These are phyloP conservation scores for Euphorbia peplus DNA, from an alignment of 345 rosid genomes.

Conservation along the genomic window DNA sequence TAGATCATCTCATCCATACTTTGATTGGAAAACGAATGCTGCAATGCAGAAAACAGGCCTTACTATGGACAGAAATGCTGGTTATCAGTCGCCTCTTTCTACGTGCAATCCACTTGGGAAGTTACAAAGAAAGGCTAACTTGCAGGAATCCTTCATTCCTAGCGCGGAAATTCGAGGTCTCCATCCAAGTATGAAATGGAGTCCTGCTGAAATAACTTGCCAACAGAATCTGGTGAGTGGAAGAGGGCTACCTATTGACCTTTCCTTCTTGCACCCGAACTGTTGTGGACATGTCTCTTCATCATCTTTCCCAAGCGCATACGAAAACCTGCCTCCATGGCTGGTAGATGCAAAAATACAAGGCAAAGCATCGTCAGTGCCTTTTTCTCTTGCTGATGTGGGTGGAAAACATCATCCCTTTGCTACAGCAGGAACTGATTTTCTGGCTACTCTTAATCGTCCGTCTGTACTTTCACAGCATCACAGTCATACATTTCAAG, in stretches of 20 bases:
- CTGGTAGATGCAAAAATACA: constrained; percentile 24
- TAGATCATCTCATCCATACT: constrained; percentile 31
- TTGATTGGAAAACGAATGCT: constrained; percentile 29
- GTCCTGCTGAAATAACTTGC: constrained; percentile 28
- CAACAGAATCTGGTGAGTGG: constrained; percentile 26
- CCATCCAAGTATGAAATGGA: constrained; percentile 20
- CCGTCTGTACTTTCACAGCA: constrained; percentile 14
- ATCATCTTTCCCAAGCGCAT: constrained; percentile 30
- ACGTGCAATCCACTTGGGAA: constrained; percentile 23
- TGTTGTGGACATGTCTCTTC: constrained; percentile 26
- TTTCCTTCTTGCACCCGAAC: constrained; percentile 43
- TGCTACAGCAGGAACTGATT: constrained; percentile 17
- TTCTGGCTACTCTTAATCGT: constrained; percentile 16
- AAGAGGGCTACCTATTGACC: constrained; percentile 28
- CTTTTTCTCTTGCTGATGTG: constrained; percentile 23
- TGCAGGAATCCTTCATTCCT: constrained; percentile 29
- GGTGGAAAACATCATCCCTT: constrained; percentile 16
- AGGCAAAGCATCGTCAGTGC: constrained; percentile 19
- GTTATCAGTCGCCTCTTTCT: constrained; percentile 19
- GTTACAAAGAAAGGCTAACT: constrained; percentile 23
- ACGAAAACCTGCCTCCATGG: constrained; percentile 40
- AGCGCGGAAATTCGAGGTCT: too few species aligned
- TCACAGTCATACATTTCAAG: constrained; percentile 14
- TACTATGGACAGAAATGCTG: constrained; percentile 19
- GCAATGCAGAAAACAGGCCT: constrained; percentile 23